Base-by-base conservation (phyloP, 1,139 yeast genomes). In the Sugiyamaella paludigena region DNA sequence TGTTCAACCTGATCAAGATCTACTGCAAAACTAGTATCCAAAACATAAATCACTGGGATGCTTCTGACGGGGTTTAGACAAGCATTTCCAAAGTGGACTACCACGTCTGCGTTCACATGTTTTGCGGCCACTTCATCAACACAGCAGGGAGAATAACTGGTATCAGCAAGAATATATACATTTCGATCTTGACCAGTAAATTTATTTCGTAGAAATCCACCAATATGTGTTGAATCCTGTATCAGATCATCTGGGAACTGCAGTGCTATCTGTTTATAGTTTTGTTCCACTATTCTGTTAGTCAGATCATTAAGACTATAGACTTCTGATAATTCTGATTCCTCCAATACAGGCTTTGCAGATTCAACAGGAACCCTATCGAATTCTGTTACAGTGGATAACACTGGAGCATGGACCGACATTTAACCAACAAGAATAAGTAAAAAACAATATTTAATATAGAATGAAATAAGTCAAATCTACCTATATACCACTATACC, bases 81-180 rank as follows among this genome's bases (percentile, higher is more conserved):
- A 0, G 98, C 94, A 63, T 88, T 95, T 3, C 99, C 99, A 66
- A 89, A 88, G 67, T 92, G 98, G 1, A 91, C 81, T 29, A 94
- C 88, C 9, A 86, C 70, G 55, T 91, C 96, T 19, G 95, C 92
- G 7, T 73, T 65, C 10, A 92, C 95, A 68, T 92, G 99, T 61
- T 86, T 91, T 0, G 97, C 95, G 0, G 98, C 98, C 19, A 92
- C 95, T 62, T 89, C 97, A 66, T 92, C 99, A 12, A 92, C 86
- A 70, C 99, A 92, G 66, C 98, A 92, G 0, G 96, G 77, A 24
- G 96, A 87, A 61, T 92, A 94, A 0, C 97, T 88, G 0, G 98
- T 91, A 62, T 94, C 99, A 0, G 98, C 99, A 36, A 92, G 70
- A 12, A 74, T 58, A 56, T 59, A 62, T 40, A 67, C 62, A 49